These are phyloP conservation scores for Ustilago hordei DNA, from an alignment of 1,284 basidiomycete genomes.

Conservation along the genomic window DNA sequence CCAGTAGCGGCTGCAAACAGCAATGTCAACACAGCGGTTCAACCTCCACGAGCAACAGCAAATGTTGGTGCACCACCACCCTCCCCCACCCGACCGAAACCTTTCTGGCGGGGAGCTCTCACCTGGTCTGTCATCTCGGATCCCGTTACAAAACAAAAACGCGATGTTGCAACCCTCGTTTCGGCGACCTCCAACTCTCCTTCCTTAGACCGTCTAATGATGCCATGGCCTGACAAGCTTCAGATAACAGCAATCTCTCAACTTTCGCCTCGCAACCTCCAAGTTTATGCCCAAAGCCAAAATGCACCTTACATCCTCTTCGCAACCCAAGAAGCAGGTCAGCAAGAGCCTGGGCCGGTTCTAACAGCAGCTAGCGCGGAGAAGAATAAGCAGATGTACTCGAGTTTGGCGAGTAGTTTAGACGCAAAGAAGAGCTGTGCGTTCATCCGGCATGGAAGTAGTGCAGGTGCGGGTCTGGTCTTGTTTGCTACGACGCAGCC, in stretches of 20 bases:
- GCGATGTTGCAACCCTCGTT: slow-evolving; percentile 55
- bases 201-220: slow-evolving; percentile 29
- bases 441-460: slow-evolving; percentile 51
- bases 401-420: slow-evolving; percentile 48
- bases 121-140: slow-evolving; percentile 55
- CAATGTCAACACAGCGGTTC: neutral
- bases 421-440: slow-evolving; percentile 60
- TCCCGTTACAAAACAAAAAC: slow-evolving; percentile 36
- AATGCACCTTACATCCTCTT: slow-evolving; percentile 56
- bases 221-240: slow-evolving; percentile 52
- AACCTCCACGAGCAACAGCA: neutral
- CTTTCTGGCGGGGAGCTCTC: slow-evolving; percentile 60
- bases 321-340: slow-evolving; percentile 22
- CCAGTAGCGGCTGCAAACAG: neutral
- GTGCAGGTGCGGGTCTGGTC: slow-evolving; percentile 49
- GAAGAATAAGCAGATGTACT: slow-evolving; percentile 59
- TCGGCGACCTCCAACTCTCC: slow-evolving; percentile 47
- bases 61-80: slow-evolving; percentile 13
- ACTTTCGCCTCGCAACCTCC: slow-evolving; percentile 42
- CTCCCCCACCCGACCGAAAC: slow-evolving; percentile 30
- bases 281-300: slow-evolving; percentile 49
- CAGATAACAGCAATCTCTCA: slow-evolving; percentile 54
- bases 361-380: slow-evolving; percentile 41
- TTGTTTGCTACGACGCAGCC: slow-evolving; percentile 52
- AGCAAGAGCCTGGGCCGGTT: slow-evolving; percentile 6